Evolutionary conservation across 257 asterid species (phyloP), one percentile per base, ranked within the genome.

Genomic region (Verbena officinalis): DNA sequence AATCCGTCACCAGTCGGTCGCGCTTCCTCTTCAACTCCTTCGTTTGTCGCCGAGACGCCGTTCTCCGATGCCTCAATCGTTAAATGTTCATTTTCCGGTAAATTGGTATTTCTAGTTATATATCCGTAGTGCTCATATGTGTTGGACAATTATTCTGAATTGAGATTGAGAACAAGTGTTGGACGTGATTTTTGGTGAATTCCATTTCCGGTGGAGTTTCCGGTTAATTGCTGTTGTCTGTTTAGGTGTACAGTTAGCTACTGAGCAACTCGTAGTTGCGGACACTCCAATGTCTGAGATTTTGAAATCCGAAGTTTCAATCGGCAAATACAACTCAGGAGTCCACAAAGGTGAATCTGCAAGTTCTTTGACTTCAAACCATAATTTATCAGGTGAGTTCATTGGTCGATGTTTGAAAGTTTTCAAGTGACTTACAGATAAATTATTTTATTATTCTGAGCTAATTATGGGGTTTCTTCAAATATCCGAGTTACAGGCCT

Each of bases 261-360:
- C 59, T 21, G 81, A 75, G 59, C 71, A 77, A 59, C 77, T 67
- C 12, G 59, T 83, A 36, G 96, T 85, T 73, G 82, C 77, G 8
- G 97, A 87, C 60, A 87, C 96, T 9, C 96, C 95, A 10, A 62
- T 80, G 15, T 75, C 89, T 0, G 93, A 89, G 69, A 62, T 65
- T 42, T 45, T 68, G 56, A 75, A 74, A 27, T 20, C 70, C 50
- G 65, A 72, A 53, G 72, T 67, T 70, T 64, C 76, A 19, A 67
- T 59, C 42, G 67, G 48, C 30, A 76, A 80, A 57, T 72, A 78
- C 73, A 57, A 49, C 42, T 21, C 49, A 40, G 71, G 78, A 53
- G 71, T 64, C 51, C 53, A 69, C 56, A 48, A 11, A 2, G 60
- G 31, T 13, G 77, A 75, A 67, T 62, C 53, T 34, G 24, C 67